These are phyloP conservation scores for Aspergillus biplanus DNA, from an alignment of 495 filamentous ascomycete species.

Conservation along the genomic window DNA sequence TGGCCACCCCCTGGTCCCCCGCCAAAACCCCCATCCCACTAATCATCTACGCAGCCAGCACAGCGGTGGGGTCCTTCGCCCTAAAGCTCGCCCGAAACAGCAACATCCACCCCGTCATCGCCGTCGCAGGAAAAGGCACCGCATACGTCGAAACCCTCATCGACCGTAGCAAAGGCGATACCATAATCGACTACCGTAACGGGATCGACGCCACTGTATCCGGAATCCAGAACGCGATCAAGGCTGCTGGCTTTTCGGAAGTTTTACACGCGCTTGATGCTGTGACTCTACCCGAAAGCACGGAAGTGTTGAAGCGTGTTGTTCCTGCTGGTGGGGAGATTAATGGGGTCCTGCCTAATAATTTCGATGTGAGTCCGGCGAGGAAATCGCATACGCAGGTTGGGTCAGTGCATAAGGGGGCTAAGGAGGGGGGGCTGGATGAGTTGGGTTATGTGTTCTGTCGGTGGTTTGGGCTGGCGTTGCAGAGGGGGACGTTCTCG, in stretches of 20 bases:
- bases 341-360: slow-evolving; percentile 55
- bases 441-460: slow-evolving; percentile 61
- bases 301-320: slow-evolving; percentile 26
- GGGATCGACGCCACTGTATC: slow-evolving; percentile 17
- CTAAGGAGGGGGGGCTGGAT: slow-evolving; percentile 44
- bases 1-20: slow-evolving; percentile 64
- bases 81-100: slow-evolving; percentile 63
- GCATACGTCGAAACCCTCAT: slow-evolving; percentile 58
- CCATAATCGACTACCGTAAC: slow-evolving; percentile 66
- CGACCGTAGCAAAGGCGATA: slow-evolving; percentile 63
- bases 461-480: slow-evolving; percentile 52
- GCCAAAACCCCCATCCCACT: slow-evolving; percentile 50
- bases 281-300: slow-evolving; percentile 55
- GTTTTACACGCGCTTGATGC: slow-evolving; percentile 62
- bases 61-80: slow-evolving; percentile 66
- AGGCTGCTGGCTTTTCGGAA: not conserved
- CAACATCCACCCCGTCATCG: slow-evolving; percentile 71
- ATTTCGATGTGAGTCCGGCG: slow-evolving; percentile 31
- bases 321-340: slow-evolving; percentile 46
- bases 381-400: slow-evolving; percentile 21
- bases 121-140: slow-evolving; percentile 59
- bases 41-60: slow-evolving; percentile 65
- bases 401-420: slow-evolving; percentile 29
- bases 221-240: slow-evolving; percentile 26
- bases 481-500: slow-evolving; percentile 63